Evolutionary conservation across 2,329 filamentous ascomycete genomes (phyloP), one percentile per base, ranked within the genome.

Genomic region (Tympanopsis confertula): DNA sequence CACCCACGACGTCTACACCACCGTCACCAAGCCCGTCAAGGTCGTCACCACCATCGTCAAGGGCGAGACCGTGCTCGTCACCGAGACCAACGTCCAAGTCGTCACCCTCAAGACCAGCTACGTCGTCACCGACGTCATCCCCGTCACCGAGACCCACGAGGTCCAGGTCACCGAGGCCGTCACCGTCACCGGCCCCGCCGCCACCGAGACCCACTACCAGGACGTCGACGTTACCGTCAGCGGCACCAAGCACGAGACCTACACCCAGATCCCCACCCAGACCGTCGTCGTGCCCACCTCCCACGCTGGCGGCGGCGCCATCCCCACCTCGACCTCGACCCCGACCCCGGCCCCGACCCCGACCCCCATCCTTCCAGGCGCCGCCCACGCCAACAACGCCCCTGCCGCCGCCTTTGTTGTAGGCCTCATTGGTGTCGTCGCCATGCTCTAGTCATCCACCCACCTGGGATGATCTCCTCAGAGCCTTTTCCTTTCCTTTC

Each of bases 11-110:
- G 52, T 58, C 24, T 58, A 59, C 44, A 59, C 57, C 5, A 63
- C 63, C 17, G 55, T 61, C 32, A 59, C 61, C 12, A 57, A 49
- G 46, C 57, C 59, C 5, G 61, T 58, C 36, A 59, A 53, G 37
- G 53, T 52, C 37, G 59, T 61, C 47, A 62, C 63, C 4, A 68
- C 65, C n/a, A 53, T 65, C 29, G 57, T 59, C 2, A 47, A 52
- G 39, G 61, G 60, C 18, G 53, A 47, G 35, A 68, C 62, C 7
- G 47, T 63, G 33, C 57, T 59, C 36, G 40, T 66, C 35, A 65
- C 61, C 4, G 45, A 57, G 42, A 69, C 66, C 5, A 52, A 53
- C 40, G 65, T 62, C 3, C 52, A 62, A 48, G 65, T 61, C 5
- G 47, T 60, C 3, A 54, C 53, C 18, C 48, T 50, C 19, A 61